Evolutionary conservation across 2,329 filamentous ascomycete genomes (phyloP).

Genomic region (Blastomyces emzantsi): DNA sequence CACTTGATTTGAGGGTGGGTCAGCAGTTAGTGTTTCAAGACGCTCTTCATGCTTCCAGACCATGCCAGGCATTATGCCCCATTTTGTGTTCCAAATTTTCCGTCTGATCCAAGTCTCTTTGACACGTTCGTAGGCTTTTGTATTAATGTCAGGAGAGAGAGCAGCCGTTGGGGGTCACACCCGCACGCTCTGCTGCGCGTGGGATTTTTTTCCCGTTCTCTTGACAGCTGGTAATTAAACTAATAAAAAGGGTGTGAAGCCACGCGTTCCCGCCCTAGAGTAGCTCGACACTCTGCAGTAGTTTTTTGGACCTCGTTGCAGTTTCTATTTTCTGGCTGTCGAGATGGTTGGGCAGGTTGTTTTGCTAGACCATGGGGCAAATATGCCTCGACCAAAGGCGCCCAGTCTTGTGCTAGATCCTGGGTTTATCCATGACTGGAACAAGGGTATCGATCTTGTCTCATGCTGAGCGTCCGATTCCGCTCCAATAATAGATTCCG

Average conservation of each 20-base stretch:
- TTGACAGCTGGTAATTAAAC: not conserved
- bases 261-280: not conserved
- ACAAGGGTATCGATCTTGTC: too few species aligned
- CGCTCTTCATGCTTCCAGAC: constrained; percentile 4
- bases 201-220: not conserved
- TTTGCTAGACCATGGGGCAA: too few species aligned
- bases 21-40: not conserved
- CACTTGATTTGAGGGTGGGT: not conserved
- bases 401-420: too few species aligned
- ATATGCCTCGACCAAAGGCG: too few species aligned
- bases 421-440: too few species aligned
- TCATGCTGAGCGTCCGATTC: too few species aligned
- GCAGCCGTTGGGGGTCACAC: not conserved
- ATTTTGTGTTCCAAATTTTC: constrained; percentile 1
- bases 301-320: not conserved
- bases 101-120: not conserved
- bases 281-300: not conserved
- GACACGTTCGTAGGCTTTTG: constrained; percentile 1
- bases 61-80: constrained; percentile 5
- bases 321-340: not conserved
- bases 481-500: too few species aligned
- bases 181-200: not conserved
- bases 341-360: not conserved
- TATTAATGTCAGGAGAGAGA: not conserved
- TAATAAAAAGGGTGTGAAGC: constrained; percentile 2